These are phyloP conservation scores for Candida multigemmis DNA, from an alignment of 805 yeast genomes.

Conservation along the genomic window DNA sequence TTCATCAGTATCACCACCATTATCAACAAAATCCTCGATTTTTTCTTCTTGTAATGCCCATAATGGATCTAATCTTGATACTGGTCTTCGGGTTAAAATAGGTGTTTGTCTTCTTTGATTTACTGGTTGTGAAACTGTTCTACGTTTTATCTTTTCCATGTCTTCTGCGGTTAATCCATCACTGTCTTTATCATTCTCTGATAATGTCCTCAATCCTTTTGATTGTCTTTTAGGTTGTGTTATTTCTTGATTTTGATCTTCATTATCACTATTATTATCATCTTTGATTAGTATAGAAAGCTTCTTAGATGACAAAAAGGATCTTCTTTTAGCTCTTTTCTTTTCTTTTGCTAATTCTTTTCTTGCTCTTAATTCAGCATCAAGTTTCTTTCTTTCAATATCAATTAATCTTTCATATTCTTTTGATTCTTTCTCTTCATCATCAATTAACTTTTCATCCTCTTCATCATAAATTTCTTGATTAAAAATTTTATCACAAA, in stretches of 20 bases:
- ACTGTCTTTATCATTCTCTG: conserved; percentile 15
- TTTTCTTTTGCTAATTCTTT: conserved; percentile 38
- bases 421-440: conserved; percentile 31
- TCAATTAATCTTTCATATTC: conserved; percentile 41
- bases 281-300: conserved; percentile 28
- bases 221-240: conserved; percentile 29
- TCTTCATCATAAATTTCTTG: conserved; percentile 48
- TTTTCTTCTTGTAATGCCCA: conserved; percentile 43
- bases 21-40: conserved; percentile 2
- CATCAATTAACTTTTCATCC: conserved; percentile 36
- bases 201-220: conserved; percentile 25
- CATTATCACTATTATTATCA: conserved; percentile 20
- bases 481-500: conserved; percentile 69
- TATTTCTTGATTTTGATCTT: conserved; percentile 18
- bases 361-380: conserved; percentile 42
- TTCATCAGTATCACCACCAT: conserved; percentile 2
- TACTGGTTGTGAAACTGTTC: conserved; percentile 38
- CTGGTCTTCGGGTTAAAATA: conserved; percentile 43
- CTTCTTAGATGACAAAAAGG: conserved; percentile 27
- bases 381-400: conserved; percentile 38
- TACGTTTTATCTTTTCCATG: conserved; percentile 31
- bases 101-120: conserved; percentile 23
- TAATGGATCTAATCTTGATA: conserved; percentile 49
- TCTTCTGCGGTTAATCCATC: conserved; percentile 38
- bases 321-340: conserved; percentile 30